Evolutionary conservation across 2,329 filamentous ascomycete genomes (phyloP), one percentile per base, ranked within the genome.

Genomic region (Calonectria leucothoes): DNA sequence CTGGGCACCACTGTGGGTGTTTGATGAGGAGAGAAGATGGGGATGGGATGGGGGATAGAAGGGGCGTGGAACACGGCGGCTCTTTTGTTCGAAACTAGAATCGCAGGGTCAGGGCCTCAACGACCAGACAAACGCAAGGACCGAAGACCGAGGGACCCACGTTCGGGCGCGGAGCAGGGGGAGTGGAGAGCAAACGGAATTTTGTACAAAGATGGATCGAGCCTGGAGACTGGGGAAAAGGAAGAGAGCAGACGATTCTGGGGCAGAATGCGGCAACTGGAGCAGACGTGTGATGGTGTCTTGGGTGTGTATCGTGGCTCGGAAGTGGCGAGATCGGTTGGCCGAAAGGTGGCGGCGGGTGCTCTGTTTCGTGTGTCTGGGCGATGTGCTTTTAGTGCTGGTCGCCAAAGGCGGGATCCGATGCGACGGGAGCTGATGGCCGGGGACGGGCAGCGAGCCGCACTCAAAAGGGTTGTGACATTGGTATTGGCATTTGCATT

Each of bases 81-180:
- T 81, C 79, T 80, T 81, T 81, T 81, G 79, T 77, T 79, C 70
- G 72, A 77, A 67, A 72, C 78, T 77, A 76, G 78, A 75, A 79
- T 79, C 78, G 69, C 70, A 76, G 76, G 75, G 77, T 77, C 75
- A 79, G 75, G 73, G 73, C 76, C 74, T 73, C 66, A 64, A 65
- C 71, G 66, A 68, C 69, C 59, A 67, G 55, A 59, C 64, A 66
- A 15, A 52, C 64, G 48, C 45, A 51, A 66, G 64, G 64, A 39
- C 55, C 33, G 55, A 6, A 42, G 59, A 52, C 33, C 49, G 49
- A 49, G 63, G 51, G 59, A 35, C 69, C 59, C 61, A 61, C 63
- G 49, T 61, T 39, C 55, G 66, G 59, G 49, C 35, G 70, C 33
- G 48, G 64, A 68, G 27, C 51, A 35, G 35, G 39, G 39, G 64